Conservation (phyloP, 768 basidiomycete species). For the Auricularia heimuer region DNA sequence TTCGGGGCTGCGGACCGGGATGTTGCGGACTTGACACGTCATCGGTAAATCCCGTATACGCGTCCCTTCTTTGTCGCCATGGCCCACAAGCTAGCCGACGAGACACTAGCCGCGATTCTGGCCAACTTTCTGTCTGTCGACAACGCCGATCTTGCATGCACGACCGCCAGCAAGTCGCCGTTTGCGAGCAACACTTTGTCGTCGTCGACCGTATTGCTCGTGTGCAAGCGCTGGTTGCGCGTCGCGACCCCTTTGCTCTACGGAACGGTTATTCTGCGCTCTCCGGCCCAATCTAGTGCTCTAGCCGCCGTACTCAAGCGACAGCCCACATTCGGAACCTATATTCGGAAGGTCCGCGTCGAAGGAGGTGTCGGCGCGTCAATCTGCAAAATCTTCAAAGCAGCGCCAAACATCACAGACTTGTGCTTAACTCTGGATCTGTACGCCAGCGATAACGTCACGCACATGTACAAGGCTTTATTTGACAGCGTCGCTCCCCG, state of each 20-base stretch:
- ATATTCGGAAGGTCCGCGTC: background rate
- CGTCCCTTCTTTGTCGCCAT: background rate
- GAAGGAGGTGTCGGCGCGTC: background rate
- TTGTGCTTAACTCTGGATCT: background rate
- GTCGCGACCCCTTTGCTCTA: background rate
- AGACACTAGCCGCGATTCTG: background rate
- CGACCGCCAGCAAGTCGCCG: background rate
- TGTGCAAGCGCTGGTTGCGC: conserved; percentile 1
- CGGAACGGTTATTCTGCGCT: background rate
- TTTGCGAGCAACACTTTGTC: background rate
- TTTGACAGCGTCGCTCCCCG: background rate
- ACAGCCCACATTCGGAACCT: background rate
- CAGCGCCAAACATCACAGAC: background rate
- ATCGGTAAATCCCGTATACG: too few species aligned
- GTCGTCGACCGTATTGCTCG: background rate
- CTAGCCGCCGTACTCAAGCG: background rate
- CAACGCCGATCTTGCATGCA: background rate
- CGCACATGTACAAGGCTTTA: background rate
- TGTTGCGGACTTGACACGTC: too few species aligned
- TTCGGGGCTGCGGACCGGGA: too few species aligned
- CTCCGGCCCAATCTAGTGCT: background rate
- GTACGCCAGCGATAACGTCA: background rate
- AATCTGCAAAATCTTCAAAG: background rate
- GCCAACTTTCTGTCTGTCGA: background rate
- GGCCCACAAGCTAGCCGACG: conserved; percentile 1